Conservation (phyloP, 768 basidiomycete species). For the Stropharia rugosoannulata region DNA sequence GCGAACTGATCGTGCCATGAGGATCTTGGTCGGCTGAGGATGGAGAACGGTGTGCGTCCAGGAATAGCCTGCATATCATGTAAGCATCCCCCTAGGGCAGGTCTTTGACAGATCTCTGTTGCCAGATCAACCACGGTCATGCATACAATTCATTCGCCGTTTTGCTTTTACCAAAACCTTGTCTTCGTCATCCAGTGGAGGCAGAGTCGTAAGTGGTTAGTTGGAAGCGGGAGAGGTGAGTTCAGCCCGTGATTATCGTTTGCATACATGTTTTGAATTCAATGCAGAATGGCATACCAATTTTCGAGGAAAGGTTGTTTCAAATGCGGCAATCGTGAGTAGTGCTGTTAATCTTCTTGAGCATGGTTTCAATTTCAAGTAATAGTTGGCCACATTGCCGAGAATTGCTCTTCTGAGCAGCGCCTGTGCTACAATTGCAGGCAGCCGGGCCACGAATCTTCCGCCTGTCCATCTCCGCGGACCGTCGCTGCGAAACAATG, state of each 20-base stretch:
- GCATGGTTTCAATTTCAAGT: slow-evolving; percentile 10
- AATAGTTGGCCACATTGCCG: slow-evolving; percentile 89
- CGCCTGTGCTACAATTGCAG: slow-evolving; percentile 94
- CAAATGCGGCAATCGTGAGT: slow-evolving; percentile 91
- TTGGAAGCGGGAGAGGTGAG: slow-evolving; percentile 76
- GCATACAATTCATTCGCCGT: slow-evolving; percentile 29
- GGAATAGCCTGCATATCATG: background rate
- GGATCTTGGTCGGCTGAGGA: background rate
- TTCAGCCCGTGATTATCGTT: slow-evolving; percentile 29
- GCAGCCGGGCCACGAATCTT: slow-evolving; percentile 92
- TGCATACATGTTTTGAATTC: slow-evolving; percentile 1
- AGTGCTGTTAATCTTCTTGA: slow-evolving; percentile 13
- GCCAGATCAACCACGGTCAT: slow-evolving; percentile 16
- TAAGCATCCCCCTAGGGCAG: slow-evolving; percentile 26
- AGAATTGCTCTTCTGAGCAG: slow-evolving; percentile 86
- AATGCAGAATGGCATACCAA: slow-evolving; percentile 69
- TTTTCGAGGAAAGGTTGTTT: slow-evolving; percentile 88
- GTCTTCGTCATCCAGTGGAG: slow-evolving; percentile 62
- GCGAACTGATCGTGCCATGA: slow-evolving; percentile 11
- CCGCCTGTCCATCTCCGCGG: slow-evolving; percentile 82
- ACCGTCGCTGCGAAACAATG: slow-evolving; percentile 87
- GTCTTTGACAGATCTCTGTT: slow-evolving; percentile 13
- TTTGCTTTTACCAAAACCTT: slow-evolving; percentile 39
- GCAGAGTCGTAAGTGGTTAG: slow-evolving; percentile 65
- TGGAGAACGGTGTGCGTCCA: background rate